Conservation (phyloP, 495 filamentous ascomycete genomes). For the Podospora anserina region DNA sequence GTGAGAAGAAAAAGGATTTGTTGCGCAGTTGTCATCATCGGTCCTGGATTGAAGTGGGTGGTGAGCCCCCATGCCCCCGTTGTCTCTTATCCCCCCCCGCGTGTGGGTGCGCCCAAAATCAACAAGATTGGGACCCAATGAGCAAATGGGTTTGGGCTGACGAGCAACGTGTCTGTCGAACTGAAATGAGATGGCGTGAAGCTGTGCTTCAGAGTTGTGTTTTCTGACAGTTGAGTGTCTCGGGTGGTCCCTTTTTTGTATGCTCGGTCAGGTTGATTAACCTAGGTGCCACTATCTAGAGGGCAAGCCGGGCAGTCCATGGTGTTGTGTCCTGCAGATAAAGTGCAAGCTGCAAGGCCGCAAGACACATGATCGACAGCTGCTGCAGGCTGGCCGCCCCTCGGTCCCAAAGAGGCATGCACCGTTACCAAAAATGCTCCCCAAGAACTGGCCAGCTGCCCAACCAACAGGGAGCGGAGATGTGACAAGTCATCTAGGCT, state of each 20-base stretch:
- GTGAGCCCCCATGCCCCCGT: not conserved
- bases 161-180: not conserved
- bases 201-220: not conserved
- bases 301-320: not conserved
- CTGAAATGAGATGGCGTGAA: not conserved
- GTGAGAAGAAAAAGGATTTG: not conserved
- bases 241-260: slow-evolving; percentile 6
- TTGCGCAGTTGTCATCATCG: not conserved
- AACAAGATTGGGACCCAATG: not conserved
- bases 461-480: not conserved
- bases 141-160: not conserved
- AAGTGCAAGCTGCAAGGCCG: not conserved
- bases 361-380: slow-evolving; percentile 32
- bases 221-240: not conserved
- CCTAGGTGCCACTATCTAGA: not conserved
- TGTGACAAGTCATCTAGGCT: not conserved
- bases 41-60: not conserved
- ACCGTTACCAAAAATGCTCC: not conserved
- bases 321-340: not conserved
- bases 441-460: not conserved
- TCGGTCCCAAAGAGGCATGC: slow-evolving; percentile 1
- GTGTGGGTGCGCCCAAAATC: not conserved
- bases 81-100: not conserved
- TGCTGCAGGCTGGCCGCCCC: slow-evolving; percentile 26
- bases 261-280: not conserved